A percentile compares a stretch with the other conserved stretches of the same genome.
Conservation (phyloP, 2,329 filamentous ascomycete species). For the Pseudogymnoascus pannorum region DNA sequence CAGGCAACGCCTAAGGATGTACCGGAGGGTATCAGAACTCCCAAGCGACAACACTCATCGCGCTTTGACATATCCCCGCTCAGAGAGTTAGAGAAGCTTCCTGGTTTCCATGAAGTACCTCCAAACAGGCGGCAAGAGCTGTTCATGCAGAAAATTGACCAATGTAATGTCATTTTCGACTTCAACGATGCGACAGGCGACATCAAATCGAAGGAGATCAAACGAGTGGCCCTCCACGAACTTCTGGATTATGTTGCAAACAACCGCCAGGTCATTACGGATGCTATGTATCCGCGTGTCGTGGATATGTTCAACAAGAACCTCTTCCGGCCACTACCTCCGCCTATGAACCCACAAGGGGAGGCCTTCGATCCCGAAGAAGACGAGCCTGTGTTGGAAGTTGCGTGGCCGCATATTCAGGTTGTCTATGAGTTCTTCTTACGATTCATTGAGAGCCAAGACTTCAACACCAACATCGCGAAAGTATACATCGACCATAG, state of each 20-base stretch:
- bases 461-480: conserved; percentile 99
- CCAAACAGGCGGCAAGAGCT: conserved; percentile 91
- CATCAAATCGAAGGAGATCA: conserved; percentile 99
- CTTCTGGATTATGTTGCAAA: conserved; percentile 97
- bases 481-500: conserved; percentile 98
- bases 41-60: conserved; percentile 94
- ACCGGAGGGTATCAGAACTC: conserved; percentile 88
- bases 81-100: conserved; percentile 91
- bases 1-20: conserved; percentile 95
- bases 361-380: conserved; percentile 98
- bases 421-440: conserved; percentile 99
- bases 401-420: conserved; percentile 98
- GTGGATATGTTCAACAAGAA: conserved; percentile 99
- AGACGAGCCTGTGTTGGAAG: conserved; percentile 94
- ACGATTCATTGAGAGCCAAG: conserved; percentile 96
- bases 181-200: conserved; percentile 97
- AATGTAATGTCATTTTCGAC: conserved; percentile 99
- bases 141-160: conserved; percentile 99
- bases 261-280: conserved; percentile 95
- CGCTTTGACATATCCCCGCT: conserved; percentile 97
- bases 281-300: conserved; percentile 97
- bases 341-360: conserved; percentile 93
- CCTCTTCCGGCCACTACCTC: conserved; percentile 91
- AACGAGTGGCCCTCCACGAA: conserved; percentile 90
- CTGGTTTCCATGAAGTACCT: conserved; percentile 94